A percentile compares a stretch with the other conserved stretches of the same genome.
These are phyloP conservation scores for Microcos paniculata DNA, from an alignment of 345 rosid species.

Conservation along the genomic window DNA sequence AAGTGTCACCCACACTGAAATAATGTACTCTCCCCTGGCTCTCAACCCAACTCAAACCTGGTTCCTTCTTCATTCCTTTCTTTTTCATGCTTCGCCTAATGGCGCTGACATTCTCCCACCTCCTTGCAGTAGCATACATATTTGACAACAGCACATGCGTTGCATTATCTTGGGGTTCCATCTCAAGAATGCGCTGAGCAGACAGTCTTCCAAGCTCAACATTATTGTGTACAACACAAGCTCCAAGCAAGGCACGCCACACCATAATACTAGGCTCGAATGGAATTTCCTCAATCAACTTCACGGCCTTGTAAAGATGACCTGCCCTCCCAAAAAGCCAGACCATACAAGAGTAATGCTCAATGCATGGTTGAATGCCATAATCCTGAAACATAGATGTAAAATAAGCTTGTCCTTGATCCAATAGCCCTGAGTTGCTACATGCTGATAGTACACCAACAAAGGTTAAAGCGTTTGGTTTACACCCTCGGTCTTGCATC, in stretches of 20 bases:
- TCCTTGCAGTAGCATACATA: constrained; percentile 66
- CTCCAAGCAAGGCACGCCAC: constrained; percentile 90
- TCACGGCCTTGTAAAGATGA: constrained; percentile 61
- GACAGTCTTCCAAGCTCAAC: constrained; percentile 60
- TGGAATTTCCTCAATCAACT: constrained; percentile 67
- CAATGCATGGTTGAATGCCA: constrained; percentile 68
- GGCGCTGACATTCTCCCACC: constrained; percentile 63
- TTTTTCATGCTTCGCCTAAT: constrained; percentile 68
- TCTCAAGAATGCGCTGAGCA: constrained; percentile 57
- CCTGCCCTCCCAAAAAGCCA: constrained; percentile 83
- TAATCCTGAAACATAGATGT: constrained; percentile 63
- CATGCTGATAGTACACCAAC: constrained; percentile 83
- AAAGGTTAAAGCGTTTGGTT: constrained; percentile 66
- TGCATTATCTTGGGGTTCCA: constrained; percentile 74
- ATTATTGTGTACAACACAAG: constrained; percentile 68
- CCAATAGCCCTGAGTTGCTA: constrained; percentile 69
- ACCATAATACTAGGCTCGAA: constrained; percentile 64
- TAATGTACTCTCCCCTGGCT: constrained; percentile 58
- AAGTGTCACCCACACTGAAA: constrained; percentile 64
- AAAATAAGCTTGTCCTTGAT: constrained; percentile 62
- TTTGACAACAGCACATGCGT: constrained; percentile 74
- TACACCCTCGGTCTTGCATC: constrained; percentile 58
- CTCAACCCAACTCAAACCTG: constrained; percentile 91
- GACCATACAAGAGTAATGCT: constrained; percentile 86
- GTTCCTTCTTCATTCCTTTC: constrained; percentile 74